phyloP scores from a whole-genome alignment of 148 eudicot species.

The Silene conica region DNA sequence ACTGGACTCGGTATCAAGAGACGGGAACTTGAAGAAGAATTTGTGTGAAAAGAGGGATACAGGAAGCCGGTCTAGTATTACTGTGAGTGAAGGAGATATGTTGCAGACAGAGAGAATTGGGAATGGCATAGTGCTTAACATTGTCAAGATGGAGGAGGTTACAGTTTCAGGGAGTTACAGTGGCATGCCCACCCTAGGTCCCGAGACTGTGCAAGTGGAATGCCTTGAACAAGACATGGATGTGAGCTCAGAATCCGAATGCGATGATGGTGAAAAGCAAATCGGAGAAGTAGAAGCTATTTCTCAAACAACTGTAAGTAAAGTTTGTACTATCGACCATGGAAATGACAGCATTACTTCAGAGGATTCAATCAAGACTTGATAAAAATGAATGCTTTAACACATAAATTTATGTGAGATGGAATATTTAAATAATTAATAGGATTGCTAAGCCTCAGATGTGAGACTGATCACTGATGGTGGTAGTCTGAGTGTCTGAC shows the following conservation, averaged over 20 bases:
- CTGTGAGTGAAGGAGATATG: constrained; percentile 67
- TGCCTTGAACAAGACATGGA: constrained; percentile 56
- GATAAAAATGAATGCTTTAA: no score
- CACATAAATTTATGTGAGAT: no score
- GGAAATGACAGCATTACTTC: constrained; percentile 10
- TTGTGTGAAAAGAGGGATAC: constrained; percentile 35
- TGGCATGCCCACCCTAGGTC: constrained; percentile 33
- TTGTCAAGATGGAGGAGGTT: constrained; percentile 64
- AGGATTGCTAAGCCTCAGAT: not conserved
- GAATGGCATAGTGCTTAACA: constrained; percentile 72
- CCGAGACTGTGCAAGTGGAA: constrained; percentile 69
- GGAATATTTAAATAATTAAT: no score
- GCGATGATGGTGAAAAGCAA: constrained; percentile 31
- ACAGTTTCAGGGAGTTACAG: constrained; percentile 42
- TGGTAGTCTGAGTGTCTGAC: no score
- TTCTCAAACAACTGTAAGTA: not conserved
- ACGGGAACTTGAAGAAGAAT: not conserved
- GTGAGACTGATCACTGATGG: no score
- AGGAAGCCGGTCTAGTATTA: constrained; percentile 41
- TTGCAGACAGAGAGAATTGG: constrained; percentile 69
- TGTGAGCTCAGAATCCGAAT: constrained; percentile 67
- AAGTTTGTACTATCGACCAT: constrained; percentile 6
- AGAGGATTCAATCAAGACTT: no score
- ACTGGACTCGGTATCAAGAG: constrained; percentile 31
- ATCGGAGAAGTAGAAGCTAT: constrained; percentile 12